Conservation (phyloP, 345 rosid genomes). For the sweet orange (Citrus sinensis) region DNA sequence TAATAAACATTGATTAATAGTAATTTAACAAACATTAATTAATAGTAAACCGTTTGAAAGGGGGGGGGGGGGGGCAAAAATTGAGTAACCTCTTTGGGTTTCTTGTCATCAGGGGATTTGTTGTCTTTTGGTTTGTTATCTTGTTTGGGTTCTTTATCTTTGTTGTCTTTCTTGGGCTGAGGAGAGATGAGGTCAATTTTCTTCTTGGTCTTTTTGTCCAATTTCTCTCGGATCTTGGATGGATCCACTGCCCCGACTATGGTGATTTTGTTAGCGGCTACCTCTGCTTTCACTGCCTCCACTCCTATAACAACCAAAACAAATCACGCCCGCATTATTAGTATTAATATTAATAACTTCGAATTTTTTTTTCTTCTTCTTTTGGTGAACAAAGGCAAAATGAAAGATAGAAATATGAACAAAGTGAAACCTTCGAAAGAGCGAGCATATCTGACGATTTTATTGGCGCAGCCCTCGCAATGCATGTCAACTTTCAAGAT, state of each 20-base stretch:
- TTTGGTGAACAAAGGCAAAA: neutral
- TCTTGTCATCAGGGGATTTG: constrained; percentile 36
- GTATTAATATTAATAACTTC: neutral
- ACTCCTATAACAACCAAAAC: constrained; percentile 28
- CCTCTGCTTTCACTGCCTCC: constrained; percentile 53
- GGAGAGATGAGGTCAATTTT: constrained; percentile 74
- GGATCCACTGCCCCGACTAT: constrained; percentile 73
- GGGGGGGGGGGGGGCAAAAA: neutral
- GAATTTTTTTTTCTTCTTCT: too few species aligned
- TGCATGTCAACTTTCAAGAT: constrained; percentile 77
- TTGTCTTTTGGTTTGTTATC: constrained; percentile 22
- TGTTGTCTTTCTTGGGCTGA: constrained; percentile 55
- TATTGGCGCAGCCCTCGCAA: constrained; percentile 77
- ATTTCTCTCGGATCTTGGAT: constrained; percentile 34
- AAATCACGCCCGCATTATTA: neutral
- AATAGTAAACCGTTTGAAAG: neutral
- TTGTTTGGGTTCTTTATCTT: constrained; percentile 18
- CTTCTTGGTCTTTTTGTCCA: constrained; percentile 54
- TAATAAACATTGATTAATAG: neutral
- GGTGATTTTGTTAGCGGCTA: constrained; percentile 51
- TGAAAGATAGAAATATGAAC: neutral
- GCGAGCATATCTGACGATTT: constrained; percentile 43
- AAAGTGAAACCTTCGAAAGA: constrained; percentile 42
- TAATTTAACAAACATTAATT: neutral
- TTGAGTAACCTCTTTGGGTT: constrained; percentile 47